Evolutionary conservation across 306 rosid genomes (phyloP), one percentile per base, ranked within the genome.

Genomic region (Casuarina glauca): DNA sequence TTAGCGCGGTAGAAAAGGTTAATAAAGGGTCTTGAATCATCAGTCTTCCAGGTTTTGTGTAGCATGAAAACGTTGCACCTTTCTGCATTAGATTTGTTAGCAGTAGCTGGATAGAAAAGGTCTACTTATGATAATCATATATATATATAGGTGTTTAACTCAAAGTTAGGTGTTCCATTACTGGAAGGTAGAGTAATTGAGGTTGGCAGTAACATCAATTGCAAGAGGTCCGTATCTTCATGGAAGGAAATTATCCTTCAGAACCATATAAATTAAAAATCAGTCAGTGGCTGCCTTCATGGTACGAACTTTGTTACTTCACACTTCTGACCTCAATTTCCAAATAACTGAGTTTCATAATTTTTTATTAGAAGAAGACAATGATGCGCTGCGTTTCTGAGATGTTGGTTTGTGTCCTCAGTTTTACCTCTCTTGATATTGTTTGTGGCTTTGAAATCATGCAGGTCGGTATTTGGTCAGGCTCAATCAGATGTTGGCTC

Each of bases 381-480:
- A 0, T 13, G 38, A 13, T 63, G 69, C 10, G 13, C 4, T 2
- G 15, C 35, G 5, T 16, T 66, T 66, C 3, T 66, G 44, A 38
- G 9, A 63, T 15, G 2, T 43, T 16, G 70, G 36, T 77, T 38
- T 64, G 15, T 66, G 3, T 66, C 3, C 17, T 42, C n/a, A 43
- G 19, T 78, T 26, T 81, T 64, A 36, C 46, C 54, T 74, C 12
- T 41, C 66, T 16, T 80, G 61, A 66, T 73, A 53, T 44, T 72
- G 3, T 61, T 76, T 70, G 77, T 52, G 78, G 44, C 70, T 79
- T 49, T 76, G 60, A 72, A 66, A 49, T 78, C 69, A 48, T 84
- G 76, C 90, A 95, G 97, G 83, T 92, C 97, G 58, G 89, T 82
- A 66, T 95, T 92, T 89, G 97, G 97, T 75, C 92, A 86, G 82